Percentiles rank a stretch among this genome's conserved stretches.
Conservation (phyloP, 306 rosid genomes). For the Cucumis melo region DNA sequence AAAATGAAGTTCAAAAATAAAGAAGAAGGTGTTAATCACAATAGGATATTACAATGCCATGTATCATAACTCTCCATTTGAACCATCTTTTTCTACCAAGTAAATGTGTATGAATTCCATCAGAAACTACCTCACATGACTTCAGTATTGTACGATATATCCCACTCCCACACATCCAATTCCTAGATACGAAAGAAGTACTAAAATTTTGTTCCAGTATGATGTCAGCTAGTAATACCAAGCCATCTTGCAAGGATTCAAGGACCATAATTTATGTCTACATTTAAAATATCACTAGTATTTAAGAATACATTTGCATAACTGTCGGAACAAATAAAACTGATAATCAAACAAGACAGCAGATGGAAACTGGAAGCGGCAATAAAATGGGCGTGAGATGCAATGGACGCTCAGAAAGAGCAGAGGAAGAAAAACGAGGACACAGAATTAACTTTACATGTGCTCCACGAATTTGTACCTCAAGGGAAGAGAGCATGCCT, state of each 20-base stretch:
- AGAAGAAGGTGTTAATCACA: neutral
- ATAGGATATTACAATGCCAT: neutral
- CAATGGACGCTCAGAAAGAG: neutral
- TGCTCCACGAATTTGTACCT: constrained; percentile 28
- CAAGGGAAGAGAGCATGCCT: constrained; percentile 57
- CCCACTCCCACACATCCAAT: neutral
- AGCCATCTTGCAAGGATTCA: neutral
- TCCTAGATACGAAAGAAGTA: neutral
- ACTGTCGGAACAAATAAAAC: neutral
- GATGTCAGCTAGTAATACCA: neutral
- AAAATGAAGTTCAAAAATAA: neutral
- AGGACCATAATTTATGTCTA: neutral
- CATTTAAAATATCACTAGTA: neutral
- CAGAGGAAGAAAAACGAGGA: neutral
- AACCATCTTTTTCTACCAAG: neutral
- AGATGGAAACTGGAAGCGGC: neutral
- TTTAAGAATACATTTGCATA: neutral
- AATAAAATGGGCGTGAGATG: neutral
- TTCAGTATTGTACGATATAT: neutral
- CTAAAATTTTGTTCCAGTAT: neutral
- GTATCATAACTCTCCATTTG: neutral
- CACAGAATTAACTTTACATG: neutral
- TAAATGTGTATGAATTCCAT: neutral
- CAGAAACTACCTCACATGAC: neutral
- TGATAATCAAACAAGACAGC: neutral